phyloP scores from a whole-genome alignment of 495 filamentous ascomycete genomes.

The Daldinia loculata region DNA sequence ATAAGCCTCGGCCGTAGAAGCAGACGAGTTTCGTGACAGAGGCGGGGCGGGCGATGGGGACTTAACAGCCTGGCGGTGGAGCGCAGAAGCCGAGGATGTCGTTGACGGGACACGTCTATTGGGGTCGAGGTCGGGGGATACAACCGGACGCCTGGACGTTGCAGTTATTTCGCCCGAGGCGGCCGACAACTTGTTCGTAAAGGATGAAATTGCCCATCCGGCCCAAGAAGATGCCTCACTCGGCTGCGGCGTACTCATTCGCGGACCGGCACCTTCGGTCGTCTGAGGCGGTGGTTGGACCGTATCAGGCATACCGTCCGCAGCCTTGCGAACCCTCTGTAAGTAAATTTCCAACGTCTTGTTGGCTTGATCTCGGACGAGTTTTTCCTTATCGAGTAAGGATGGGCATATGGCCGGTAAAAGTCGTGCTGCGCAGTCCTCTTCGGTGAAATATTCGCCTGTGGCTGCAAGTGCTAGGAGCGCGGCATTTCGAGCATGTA shows the following conservation, averaged over 20 bases:
- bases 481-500: slow-evolving; percentile 89
- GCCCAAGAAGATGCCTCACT: slow-evolving; percentile 75
- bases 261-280: slow-evolving; percentile 61
- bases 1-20: slow-evolving; percentile 55
- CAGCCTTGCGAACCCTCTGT: slow-evolving; percentile 80
- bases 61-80: slow-evolving; percentile 62
- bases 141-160: slow-evolving; percentile 14
- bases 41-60: slow-evolving; percentile 55
- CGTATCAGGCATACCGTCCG: slow-evolving; percentile 80
- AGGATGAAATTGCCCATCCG: slow-evolving; percentile 98
- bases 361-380: slow-evolving; percentile 88
- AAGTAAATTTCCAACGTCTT: slow-evolving; percentile 93
- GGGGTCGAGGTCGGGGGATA: slow-evolving; percentile 20
- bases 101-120: slow-evolving; percentile 42
- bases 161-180: slow-evolving; percentile 80
- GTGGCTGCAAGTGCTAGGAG: slow-evolving; percentile 87
- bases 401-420: slow-evolving; percentile 83
- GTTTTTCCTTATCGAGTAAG: slow-evolving; percentile 86
- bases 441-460: slow-evolving; percentile 83
- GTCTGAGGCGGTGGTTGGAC: slow-evolving; percentile 61
- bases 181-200: slow-evolving; percentile 89
- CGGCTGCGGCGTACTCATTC: slow-evolving; percentile 77
- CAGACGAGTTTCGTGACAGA: slow-evolving; percentile 53
- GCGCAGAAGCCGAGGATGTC: slow-evolving; percentile 59
- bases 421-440: slow-evolving; percentile 85